Percentiles rank a stretch among this genome's conserved stretches.
Evolutionary conservation across 2,329 filamentous ascomycete species (phyloP).

Genomic region (Cytospora schulzeri): DNA sequence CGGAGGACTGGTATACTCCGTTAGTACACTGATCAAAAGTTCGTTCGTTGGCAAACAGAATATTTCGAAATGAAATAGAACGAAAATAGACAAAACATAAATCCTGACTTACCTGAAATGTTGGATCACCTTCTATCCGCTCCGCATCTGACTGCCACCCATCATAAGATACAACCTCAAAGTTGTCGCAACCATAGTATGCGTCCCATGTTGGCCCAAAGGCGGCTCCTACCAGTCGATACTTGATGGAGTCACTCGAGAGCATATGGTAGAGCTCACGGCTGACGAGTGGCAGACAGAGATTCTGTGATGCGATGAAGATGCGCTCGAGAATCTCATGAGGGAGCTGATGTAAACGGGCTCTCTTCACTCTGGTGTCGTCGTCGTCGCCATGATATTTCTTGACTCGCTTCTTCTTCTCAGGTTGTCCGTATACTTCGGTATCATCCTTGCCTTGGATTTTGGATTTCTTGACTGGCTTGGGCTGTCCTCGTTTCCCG

Average conservation of each 20-base stretch:
- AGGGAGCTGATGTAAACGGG: constrained; percentile 45
- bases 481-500: constrained; percentile 45
- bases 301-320: constrained; percentile 52
- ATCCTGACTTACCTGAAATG: constrained; percentile 45
- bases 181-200: constrained; percentile 35
- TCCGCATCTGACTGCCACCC: constrained; percentile 24
- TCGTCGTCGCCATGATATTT: constrained; percentile 12
- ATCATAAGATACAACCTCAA: constrained; percentile 23
- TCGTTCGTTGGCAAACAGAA: neutral
- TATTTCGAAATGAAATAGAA: neutral
- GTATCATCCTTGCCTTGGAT: neutral
- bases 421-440: neutral
- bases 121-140: constrained; percentile 41
- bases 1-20: constrained; percentile 33
- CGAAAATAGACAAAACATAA: neutral
- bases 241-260: constrained; percentile 41
- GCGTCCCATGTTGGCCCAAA: constrained; percentile 46
- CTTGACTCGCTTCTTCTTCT: constrained; percentile 25
- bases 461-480: constrained; percentile 31
- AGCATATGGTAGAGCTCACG: constrained; percentile 49
- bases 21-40: too few relatives aligned
- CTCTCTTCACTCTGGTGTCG: constrained; percentile 28
- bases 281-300: constrained; percentile 49
- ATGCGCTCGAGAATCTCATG: constrained; percentile 57
- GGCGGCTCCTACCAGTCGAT: constrained; percentile 39